Evolutionary conservation across 768 basidiomycete genomes (phyloP), one percentile per base, ranked within the genome.

Genomic region (Mycena rebaudengoi): DNA sequence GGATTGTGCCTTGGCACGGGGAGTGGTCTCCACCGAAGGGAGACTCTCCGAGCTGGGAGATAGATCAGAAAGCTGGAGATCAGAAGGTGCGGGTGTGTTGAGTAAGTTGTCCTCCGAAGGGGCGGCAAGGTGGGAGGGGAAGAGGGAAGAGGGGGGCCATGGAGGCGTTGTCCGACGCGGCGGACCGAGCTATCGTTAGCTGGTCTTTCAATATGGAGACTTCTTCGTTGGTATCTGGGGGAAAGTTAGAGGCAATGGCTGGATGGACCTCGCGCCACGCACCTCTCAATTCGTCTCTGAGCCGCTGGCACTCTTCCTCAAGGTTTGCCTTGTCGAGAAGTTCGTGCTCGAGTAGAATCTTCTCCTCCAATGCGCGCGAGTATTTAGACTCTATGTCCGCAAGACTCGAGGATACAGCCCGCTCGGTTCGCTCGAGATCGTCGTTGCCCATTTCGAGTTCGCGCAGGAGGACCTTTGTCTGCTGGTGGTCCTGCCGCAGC

Each of bases 401-500:
- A 69, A 96, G 78, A 69, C 87, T 92, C 49, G 91, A 94, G 10
- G 91, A 86, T 40, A 93, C 91, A 51, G 92, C 92, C 28, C 98
- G 88, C 73, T 98, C 97, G 75, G 92, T 96, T 65, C 96, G 85
- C 74, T 99, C 98, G 60, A 99, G 83, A 78, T 99, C 96, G 71
- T 99, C 98, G 71, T 98, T 98, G 46, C 97, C 97, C 88, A 99
- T 92, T 78, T 99, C 97, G 29, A 98, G 82, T 75, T 98, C 94
- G 21, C 93, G 87, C 18, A 95, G 79, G 72, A 91, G 89, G 21
- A 91, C 80, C 76, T 92, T 92, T 64, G 86, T 76, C 50, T 82
- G 81, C 72, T 91, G 91, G 65, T 90, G 84, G 62, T 91, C 88
- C 71, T 91, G 88, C 59, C 94, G 86, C 35, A 93, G 82, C 58